Percentiles rank a stretch among this genome's conserved stretches.
Evolutionary conservation across 192 early-diverging fungal genomes (phyloP).

Genomic region (Umbelopsis vinacea): DNA sequence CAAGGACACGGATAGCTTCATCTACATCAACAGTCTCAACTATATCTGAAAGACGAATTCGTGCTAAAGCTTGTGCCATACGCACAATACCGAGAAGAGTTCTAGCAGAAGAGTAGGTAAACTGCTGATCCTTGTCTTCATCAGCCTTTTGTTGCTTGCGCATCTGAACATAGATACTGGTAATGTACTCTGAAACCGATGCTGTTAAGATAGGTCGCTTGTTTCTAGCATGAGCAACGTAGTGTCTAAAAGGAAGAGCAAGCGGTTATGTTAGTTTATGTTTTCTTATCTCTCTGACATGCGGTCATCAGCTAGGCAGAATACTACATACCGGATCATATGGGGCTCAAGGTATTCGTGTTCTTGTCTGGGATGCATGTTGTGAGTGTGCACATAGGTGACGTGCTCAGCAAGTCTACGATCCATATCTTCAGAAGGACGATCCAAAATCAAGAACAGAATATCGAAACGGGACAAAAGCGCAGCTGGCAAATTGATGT

Average conservation of each 20-base stretch:
- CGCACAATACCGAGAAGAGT: conserved; percentile 93
- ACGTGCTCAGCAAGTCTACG: conserved; percentile 88
- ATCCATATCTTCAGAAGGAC: conserved; percentile 84
- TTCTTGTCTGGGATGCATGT: conserved; percentile 72
- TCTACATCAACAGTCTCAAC: conserved; percentile 86
- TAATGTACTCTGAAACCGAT: conserved; percentile 84
- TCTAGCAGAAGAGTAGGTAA: conserved; percentile 83
- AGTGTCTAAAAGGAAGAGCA: conserved; percentile 65
- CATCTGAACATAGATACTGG: conserved; percentile 86
- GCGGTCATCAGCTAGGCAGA: background rate
- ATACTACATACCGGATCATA: conserved; percentile 67
- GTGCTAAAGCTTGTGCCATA: conserved; percentile 88
- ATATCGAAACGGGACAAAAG: conserved; percentile 95
- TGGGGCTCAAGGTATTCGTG: conserved; percentile 68
- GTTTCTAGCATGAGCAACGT: conserved; percentile 80
- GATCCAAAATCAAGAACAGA: conserved; percentile 90
- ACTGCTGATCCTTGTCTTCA: conserved; percentile 58
- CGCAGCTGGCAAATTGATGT: conserved; percentile 97
- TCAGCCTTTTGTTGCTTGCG: conserved; percentile 67
- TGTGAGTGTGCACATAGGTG: conserved; percentile 93
- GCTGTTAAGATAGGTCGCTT: conserved; percentile 75
- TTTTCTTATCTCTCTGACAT: background rate
- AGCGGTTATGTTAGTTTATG: background rate
- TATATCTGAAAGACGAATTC: conserved; percentile 75
- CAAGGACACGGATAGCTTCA: conserved; percentile 88